These are phyloP conservation scores for Leishmania major DNA, from an alignment of 208 protist genomes.

Conservation along the genomic window DNA sequence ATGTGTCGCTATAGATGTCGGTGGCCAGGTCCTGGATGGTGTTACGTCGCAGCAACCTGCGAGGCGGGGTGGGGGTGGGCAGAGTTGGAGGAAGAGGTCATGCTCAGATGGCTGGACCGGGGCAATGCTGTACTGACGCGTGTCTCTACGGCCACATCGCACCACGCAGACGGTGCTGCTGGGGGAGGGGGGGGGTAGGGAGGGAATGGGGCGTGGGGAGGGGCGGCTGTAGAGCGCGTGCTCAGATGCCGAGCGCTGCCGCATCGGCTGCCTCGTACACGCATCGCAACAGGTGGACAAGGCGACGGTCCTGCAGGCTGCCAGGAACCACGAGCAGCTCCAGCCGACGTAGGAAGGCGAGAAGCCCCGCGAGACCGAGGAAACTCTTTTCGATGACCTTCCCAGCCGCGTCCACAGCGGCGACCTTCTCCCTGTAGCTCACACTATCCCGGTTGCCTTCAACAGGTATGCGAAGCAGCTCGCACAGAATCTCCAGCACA, in stretches of 20 bases:
- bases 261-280: slow-evolving; percentile 61
- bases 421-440: not conserved
- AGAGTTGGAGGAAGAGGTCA: not conserved
- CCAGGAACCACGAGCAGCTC: slow-evolving; percentile 57
- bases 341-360: slow-evolving; percentile 63
- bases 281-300: slow-evolving; percentile 40
- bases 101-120: not conserved
- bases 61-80: not conserved
- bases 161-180: not conserved
- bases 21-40: not conserved
- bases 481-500: slow-evolving; percentile 64
- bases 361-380: slow-evolving; percentile 64
- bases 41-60: not conserved
- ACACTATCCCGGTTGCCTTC: not conserved
- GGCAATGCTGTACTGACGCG: not conserved
- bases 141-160: not conserved
- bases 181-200: too few species aligned
- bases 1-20: not conserved
- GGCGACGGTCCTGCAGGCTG: slow-evolving; percentile 41
- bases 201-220: not conserved
- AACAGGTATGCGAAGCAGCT: slow-evolving; percentile 41
- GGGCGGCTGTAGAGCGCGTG: not conserved
- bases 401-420: slow-evolving; percentile 9
- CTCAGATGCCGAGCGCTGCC: slow-evolving; percentile 28
- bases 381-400: slow-evolving; percentile 40